A percentile compares a stretch with the other conserved stretches of the same genome.
These are phyloP conservation scores for Phylloporus scabripes DNA, from an alignment of 768 basidiomycete genomes.

Conservation along the genomic window DNA sequence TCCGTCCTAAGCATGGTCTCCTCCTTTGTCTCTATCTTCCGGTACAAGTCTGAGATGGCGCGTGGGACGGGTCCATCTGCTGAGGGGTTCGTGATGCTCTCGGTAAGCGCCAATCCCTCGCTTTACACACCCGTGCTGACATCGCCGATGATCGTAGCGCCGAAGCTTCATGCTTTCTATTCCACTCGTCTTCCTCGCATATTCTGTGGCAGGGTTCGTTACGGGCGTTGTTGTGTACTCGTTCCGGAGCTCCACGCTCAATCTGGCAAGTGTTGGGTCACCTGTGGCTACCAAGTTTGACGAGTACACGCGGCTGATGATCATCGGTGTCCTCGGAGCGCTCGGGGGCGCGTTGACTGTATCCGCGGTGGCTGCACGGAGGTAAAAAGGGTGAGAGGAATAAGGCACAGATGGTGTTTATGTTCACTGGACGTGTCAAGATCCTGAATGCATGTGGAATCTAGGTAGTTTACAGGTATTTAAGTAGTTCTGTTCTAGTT, in stretches of 20 bases:
- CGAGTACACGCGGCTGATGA: slow-evolving; percentile 58
- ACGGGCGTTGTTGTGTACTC: slow-evolving; percentile 62
- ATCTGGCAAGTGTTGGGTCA: slow-evolving; percentile 30
- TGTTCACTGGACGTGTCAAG: neutral
- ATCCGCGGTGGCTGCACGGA: slow-evolving; percentile 34
- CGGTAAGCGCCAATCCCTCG: slow-evolving; percentile 26
- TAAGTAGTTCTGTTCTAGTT: neutral
- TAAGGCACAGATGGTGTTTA: neutral
- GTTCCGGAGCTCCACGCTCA: slow-evolving; percentile 45
- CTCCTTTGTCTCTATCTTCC: slow-evolving; percentile 63
- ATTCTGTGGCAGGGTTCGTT: slow-evolving; percentile 65
- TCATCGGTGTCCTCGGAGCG: slow-evolving; percentile 59
- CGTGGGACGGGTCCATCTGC: slow-evolving; percentile 39
- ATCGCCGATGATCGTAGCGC: slow-evolving; percentile 27
- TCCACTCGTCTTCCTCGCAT: slow-evolving; percentile 68
- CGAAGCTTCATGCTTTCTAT: slow-evolving; percentile 60
- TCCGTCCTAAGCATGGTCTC: slow-evolving; percentile 66
- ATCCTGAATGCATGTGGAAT: neutral
- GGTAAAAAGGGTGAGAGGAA: slow-evolving; percentile 5
- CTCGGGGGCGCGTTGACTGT: slow-evolving; percentile 57
- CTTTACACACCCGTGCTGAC: slow-evolving; percentile 1
- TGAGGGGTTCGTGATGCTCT: slow-evolving; percentile 55
- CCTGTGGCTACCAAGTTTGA: slow-evolving; percentile 43
- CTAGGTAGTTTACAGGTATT: neutral
- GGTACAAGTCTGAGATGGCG: slow-evolving; percentile 62